Evolutionary conservation across 148 eudicot species (phyloP), one percentile per base, ranked within the genome.

Genomic region (Cornus controversa): DNA sequence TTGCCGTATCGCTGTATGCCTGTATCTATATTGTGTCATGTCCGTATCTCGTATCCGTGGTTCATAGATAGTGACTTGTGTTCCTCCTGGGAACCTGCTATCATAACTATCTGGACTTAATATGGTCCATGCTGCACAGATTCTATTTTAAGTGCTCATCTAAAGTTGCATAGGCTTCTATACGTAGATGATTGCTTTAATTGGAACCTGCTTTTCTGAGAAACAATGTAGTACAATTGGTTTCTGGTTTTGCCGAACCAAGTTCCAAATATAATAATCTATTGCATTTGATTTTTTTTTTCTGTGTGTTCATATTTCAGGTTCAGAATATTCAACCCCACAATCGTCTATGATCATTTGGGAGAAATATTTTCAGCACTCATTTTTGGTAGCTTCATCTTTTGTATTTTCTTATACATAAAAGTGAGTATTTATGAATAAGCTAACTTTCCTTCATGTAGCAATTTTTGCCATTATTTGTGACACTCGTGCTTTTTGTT

Each of bases 281-380:
- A 18, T 29, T 66, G 29, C 29, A 24, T 24, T 72, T 45, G 65
- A 20, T 23, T 42, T 58, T 78, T 58, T 78, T 54, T 57, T 57
- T 77, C 31, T 40, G 22, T 67, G 63, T 63, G 66, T 82, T 36
- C 74, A 68, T 69, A 77, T 73, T 71, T 80, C 91, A 95, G 97
- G 98, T 91, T 93, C 81, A 90, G 89, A 68, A 86, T 95, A 77
- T 91, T 95, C 84, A 90, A 90, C 79, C 99, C 99, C 24, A 70
- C 93, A 22, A 71, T 88, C 60, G 97, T 95, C 67, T 95, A 95
- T 86, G 99, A 95, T 77, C 99, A 90, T 82, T 75, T 95, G 90
- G 99, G 99, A 79, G 97, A 95, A 82, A 93, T 93, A 75, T 95
- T 78, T 77, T 95, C 99, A 31, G 89, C 99, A 53, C 96, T 95